These are phyloP conservation scores for Graphiopsis chlorocephala DNA, from an alignment of 2,329 filamentous ascomycete species.

Conservation along the genomic window DNA sequence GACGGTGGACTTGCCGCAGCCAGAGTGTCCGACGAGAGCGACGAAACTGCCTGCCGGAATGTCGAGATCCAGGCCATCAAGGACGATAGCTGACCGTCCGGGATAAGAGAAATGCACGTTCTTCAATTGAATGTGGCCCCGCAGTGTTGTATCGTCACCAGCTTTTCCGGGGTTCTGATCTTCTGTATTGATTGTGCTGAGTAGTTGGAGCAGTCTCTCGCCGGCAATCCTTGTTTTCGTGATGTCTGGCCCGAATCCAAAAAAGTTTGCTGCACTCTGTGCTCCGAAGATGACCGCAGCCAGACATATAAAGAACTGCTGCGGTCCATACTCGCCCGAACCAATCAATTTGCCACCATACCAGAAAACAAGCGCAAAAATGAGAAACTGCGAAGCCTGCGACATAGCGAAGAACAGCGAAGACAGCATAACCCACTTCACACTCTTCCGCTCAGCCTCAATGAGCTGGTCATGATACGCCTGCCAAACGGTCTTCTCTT, in stretches of 20 bases:
- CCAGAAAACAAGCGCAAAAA: conserved; percentile 38
- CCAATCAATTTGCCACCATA: conserved; percentile 35
- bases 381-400: conserved; percentile 34
- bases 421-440: conserved; percentile 19
- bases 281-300: conserved; percentile 51
- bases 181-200: conserved; percentile 15
- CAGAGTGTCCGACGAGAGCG: conserved; percentile 67
- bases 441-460: conserved; percentile 23
- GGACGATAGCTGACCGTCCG: conserved; percentile 36
- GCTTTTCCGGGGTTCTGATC: neutral
- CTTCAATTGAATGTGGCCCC: conserved; percentile 11
- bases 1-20: conserved; percentile 71
- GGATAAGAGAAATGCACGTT: conserved; percentile 45
- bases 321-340: conserved; percentile 32
- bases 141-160: neutral
- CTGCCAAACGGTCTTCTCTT: conserved; percentile 25
- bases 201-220: conserved; percentile 47
- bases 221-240: conserved; percentile 36
- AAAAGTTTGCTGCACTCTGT: conserved; percentile 64
- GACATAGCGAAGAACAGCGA: conserved; percentile 31
- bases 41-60: conserved; percentile 54
- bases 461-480: conserved; percentile 25
- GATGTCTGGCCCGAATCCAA: conserved; percentile 55
- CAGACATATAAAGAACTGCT: conserved; percentile 53
- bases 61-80: conserved; percentile 36